These are phyloP conservation scores for Metschnikowia kunwiensis DNA, from an alignment of 805 yeast species.

Conservation along the genomic window DNA sequence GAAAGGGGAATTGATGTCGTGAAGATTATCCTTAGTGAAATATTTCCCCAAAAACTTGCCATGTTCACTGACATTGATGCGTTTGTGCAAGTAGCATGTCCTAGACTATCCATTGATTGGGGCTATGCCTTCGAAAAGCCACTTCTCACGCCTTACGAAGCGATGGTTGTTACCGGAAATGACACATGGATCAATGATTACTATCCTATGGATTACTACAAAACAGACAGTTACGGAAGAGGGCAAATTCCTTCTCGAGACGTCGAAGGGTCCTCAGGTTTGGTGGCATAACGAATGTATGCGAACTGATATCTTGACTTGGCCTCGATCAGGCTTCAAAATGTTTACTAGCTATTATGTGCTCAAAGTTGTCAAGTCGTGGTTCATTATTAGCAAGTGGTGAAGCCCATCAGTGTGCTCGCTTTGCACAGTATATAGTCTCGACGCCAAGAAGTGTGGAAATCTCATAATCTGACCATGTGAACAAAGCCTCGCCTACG, in stretches of 20 bases:
- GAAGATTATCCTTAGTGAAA: constrained; percentile 83
- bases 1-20: constrained; percentile 64
- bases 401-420: too few relatives aligned
- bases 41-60: constrained; percentile 87
- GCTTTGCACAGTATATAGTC: too few relatives aligned
- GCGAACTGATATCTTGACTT: too few relatives aligned
- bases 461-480: constrained; percentile 58
- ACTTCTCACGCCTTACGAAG: constrained; percentile 90
- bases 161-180: constrained; percentile 79
- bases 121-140: constrained; percentile 96
- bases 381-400: too few relatives aligned
- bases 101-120: constrained; percentile 95
- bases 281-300: too few relatives aligned
- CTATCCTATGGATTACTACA: constrained; percentile 96
- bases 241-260: constrained; percentile 63
- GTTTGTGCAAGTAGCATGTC: constrained; percentile 97
- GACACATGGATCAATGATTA: constrained; percentile 64
- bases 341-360: too few relatives aligned
- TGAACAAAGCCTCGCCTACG: constrained; percentile 33
- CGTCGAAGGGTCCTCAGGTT: too few relatives aligned
- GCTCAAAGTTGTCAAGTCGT: too few relatives aligned
- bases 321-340: too few relatives aligned
- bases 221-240: constrained; percentile 86
- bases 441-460: constrained; percentile 73
- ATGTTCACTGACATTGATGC: constrained; percentile 93